phyloP scores from a whole-genome alignment of 805 yeast species.

The Ogataea dorogensis region DNA sequence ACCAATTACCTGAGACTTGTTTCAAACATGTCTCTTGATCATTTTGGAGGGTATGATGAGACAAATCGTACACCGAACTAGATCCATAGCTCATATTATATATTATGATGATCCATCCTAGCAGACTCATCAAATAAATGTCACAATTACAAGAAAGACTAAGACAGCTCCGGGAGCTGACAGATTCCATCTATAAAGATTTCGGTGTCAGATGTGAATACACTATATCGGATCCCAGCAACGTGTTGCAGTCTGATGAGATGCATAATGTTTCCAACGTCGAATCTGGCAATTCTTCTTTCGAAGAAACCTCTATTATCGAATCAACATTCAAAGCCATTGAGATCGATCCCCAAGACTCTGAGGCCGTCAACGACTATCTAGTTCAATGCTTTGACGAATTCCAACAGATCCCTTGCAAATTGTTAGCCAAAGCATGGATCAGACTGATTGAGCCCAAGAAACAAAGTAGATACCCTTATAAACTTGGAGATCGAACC shows the following conservation, averaged over 20 bases:
- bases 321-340: constrained; percentile 18
- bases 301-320: constrained; percentile 11
- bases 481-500: constrained; percentile 46
- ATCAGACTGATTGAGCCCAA: constrained; percentile 62
- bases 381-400: constrained; percentile 34
- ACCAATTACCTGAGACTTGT: constrained; percentile 3
- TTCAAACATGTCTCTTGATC: constrained; percentile 10
- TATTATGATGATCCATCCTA: constrained; percentile 13
- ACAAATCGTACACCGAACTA: constrained; percentile 1
- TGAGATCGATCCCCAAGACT: constrained; percentile 19
- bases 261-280: not conserved
- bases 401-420: constrained; percentile 56
- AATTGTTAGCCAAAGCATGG: constrained; percentile 64
- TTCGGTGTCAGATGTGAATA: constrained; percentile 16
- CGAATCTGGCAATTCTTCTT: constrained; percentile 5
- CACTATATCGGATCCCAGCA: constrained; percentile 13
- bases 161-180: constrained; percentile 11
- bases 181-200: constrained; percentile 14
- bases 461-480: constrained; percentile 64
- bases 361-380: constrained; percentile 24
- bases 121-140: constrained; percentile 14
- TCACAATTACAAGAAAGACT: constrained; percentile 14
- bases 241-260: constrained; percentile 1
- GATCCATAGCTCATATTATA: constrained; percentile 6
- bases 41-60: too few relatives aligned